A percentile compares a stretch with the other conserved stretches of the same genome.
Evolutionary conservation across 1,284 basidiomycete species (phyloP).

Genomic region (Cutaneotrichosporon arboriforme): DNA sequence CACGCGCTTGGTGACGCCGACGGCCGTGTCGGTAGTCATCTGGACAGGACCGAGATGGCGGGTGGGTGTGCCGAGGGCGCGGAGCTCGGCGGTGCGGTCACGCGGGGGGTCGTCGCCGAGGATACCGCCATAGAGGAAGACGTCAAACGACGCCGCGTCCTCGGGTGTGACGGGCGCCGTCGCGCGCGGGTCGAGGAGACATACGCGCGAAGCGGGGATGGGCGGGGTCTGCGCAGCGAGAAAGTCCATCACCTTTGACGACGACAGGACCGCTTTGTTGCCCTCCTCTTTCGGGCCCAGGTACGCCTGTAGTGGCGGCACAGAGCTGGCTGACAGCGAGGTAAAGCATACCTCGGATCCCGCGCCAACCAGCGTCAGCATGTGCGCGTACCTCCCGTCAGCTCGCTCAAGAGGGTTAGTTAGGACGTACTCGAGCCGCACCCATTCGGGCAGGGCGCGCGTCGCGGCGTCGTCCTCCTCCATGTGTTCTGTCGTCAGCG

Average conservation of each 20-base stretch:
- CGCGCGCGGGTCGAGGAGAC: constrained; percentile 83
- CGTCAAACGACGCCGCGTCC: constrained; percentile 69
- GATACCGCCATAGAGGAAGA: constrained; percentile 74
- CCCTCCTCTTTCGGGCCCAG: constrained; percentile 39
- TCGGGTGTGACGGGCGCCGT: constrained; percentile 61
- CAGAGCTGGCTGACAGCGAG: constrained; percentile 67
- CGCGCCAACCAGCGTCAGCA: constrained; percentile 68
- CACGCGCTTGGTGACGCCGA: constrained; percentile 85
- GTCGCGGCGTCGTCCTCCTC: constrained; percentile 78
- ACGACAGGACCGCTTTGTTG: constrained; percentile 57
- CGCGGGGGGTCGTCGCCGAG: constrained; percentile 47
- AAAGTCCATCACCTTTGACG: constrained; percentile 61
- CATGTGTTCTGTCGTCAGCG: constrained; percentile 70
- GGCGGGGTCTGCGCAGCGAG: constrained; percentile 52
- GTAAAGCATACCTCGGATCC: constrained; percentile 70
- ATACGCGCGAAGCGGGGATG: constrained; percentile 61
- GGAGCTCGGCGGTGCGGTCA: constrained; percentile 69
- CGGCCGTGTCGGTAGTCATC: constrained; percentile 97
- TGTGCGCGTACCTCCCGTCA: constrained; percentile 55
- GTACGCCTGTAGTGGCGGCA: constrained; percentile 55
- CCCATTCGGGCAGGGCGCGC: constrained; percentile 72
- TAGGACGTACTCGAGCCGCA: constrained; percentile 65
- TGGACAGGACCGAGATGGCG: constrained; percentile 78
- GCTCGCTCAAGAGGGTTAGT: neutral
- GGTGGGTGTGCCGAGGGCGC: constrained; percentile 75